phyloP scores from a whole-genome alignment of 441 rosid species.

The Aquilaria agallochum region DNA sequence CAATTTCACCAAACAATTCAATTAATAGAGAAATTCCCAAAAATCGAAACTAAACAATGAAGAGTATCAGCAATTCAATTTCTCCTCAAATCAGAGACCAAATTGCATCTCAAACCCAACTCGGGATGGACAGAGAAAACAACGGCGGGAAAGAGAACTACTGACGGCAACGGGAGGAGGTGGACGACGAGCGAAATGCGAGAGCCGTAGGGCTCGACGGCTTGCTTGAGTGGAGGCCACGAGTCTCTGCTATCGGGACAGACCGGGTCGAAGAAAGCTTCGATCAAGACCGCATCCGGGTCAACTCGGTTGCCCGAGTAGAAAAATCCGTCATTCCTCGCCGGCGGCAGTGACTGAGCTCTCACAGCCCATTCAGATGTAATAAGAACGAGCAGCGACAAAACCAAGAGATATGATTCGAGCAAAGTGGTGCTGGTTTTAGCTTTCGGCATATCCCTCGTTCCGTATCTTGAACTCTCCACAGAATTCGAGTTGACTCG shows the following conservation, averaged over 20 bases:
- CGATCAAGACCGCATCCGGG: slow-evolving; percentile 51
- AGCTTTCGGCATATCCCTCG: no score
- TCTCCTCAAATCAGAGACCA: background rate
- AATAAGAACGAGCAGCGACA: slow-evolving; percentile 5
- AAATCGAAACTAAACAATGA: background rate
- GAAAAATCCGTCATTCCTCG: slow-evolving; percentile 67
- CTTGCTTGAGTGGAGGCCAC: slow-evolving; percentile 76
- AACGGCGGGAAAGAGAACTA: slow-evolving; percentile 6
- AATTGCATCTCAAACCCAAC: background rate
- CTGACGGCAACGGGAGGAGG: slow-evolving; percentile 88
- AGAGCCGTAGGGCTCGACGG: slow-evolving; percentile 53
- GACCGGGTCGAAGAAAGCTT: slow-evolving; percentile 84
- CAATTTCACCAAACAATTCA: no score
- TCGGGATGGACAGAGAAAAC: background rate
- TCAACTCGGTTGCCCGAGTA: slow-evolving; percentile 34
- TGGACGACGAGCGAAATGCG: slow-evolving; percentile 55
- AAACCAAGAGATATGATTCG: slow-evolving; percentile 13
- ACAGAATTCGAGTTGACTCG: no score
- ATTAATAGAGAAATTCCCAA: background rate
- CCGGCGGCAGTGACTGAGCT: slow-evolving; percentile 67
- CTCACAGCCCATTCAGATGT: slow-evolving; percentile 7
- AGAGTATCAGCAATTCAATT: background rate
- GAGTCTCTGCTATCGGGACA: slow-evolving; percentile 88
- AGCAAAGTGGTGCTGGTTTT: background rate
- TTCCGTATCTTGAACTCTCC: no score